A percentile compares a stretch with the other conserved stretches of the same genome.
Evolutionary conservation across 176 grass and related monocot genomes (phyloP).

Genomic region (Oryza rufipogon): DNA sequence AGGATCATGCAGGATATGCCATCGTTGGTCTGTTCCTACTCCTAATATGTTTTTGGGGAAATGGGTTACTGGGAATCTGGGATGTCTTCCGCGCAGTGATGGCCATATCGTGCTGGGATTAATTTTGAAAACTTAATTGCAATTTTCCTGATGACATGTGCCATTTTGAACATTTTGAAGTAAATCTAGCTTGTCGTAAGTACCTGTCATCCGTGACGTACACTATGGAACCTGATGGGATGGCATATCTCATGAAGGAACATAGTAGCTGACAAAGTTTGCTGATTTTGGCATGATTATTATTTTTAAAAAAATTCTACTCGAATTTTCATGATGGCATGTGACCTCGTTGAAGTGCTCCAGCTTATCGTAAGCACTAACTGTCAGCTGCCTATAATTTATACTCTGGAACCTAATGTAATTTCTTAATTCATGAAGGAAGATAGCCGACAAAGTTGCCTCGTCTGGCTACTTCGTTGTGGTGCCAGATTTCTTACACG

Average conservation of each 20-base stretch:
- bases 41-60: not conserved
- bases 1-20: not conserved
- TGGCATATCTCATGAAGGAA: too few relatives aligned
- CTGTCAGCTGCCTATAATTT: not conserved
- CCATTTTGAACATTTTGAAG: too few relatives aligned
- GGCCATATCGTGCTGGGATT: too few relatives aligned
- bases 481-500: constrained; percentile 80
- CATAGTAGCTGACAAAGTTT: too few relatives aligned
- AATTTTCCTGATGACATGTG: too few relatives aligned
- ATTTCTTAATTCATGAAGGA: constrained; percentile 54
- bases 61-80: not conserved
- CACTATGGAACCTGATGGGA: too few relatives aligned
- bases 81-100: not conserved
- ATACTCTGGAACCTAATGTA: constrained; percentile 6
- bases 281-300: too few relatives aligned
- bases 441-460: constrained; percentile 77
- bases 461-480: constrained; percentile 63
- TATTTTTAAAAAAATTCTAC: not conserved
- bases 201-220: too few relatives aligned
- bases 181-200: too few relatives aligned
- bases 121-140: too few relatives aligned
- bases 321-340: not conserved
- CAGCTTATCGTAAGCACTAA: not conserved
- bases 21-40: not conserved
- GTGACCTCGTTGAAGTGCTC: not conserved